Evolutionary conservation across 2,329 filamentous ascomycete species (phyloP).

Genomic region (Hypoxylon sp.): DNA sequence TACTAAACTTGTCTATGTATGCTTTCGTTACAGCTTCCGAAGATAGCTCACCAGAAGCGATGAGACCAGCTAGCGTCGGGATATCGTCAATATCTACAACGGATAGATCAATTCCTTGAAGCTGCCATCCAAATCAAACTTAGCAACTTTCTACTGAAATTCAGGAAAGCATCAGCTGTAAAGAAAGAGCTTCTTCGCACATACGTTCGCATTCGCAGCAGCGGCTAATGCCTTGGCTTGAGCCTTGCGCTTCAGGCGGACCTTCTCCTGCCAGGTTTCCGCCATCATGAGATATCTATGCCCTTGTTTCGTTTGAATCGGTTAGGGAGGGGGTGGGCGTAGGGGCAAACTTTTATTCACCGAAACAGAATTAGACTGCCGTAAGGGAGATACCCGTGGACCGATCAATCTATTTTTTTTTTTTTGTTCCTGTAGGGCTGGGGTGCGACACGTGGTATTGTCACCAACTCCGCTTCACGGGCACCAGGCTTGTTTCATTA

Average conservation of each 20-base stretch:
- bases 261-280: slow-evolving; percentile 35
- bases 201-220: slow-evolving; percentile 23
- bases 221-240: slow-evolving; percentile 28
- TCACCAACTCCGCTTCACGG: not conserved
- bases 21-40: slow-evolving; percentile 38
- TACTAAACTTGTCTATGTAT: slow-evolving; percentile 42
- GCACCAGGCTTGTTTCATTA: not conserved
- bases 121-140: slow-evolving; percentile 24
- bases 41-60: slow-evolving; percentile 36
- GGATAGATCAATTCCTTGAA: slow-evolving; percentile 17
- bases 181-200: slow-evolving; percentile 11
- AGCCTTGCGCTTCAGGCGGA: slow-evolving; percentile 34
- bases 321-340: slow-evolving; percentile 2
- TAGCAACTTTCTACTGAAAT: slow-evolving; percentile 11
- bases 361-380: slow-evolving; percentile 12
- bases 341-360: slow-evolving; percentile 6
- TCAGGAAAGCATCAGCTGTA: not conserved
- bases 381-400: not conserved
- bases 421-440: slow-evolving; percentile 2
- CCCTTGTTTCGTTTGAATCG: slow-evolving; percentile 20
- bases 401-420: slow-evolving; percentile 8
- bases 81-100: slow-evolving; percentile 34
- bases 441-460: slow-evolving; percentile 10
- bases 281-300: slow-evolving; percentile 19
- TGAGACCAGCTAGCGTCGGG: slow-evolving; percentile 22